Conservation (phyloP, 1,284 basidiomycete genomes). For the Mycosarcoma maydis region DNA sequence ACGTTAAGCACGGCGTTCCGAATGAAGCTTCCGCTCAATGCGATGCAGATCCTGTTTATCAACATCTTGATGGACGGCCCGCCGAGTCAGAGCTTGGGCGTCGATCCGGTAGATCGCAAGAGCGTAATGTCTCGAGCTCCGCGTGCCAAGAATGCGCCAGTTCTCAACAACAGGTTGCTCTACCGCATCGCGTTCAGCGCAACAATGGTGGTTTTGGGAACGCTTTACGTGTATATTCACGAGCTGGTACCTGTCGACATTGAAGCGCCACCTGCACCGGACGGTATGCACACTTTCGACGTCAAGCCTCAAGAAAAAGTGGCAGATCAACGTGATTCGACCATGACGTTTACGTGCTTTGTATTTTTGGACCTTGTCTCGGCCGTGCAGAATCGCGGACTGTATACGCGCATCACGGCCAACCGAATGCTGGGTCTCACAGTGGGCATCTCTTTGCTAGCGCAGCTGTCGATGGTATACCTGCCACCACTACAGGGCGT, state of each 20-base stretch:
- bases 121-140: constrained; percentile 85
- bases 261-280: constrained; percentile 3
- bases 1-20: constrained; percentile 89
- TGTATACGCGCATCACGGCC: constrained; percentile 47
- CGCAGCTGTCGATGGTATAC: constrained; percentile 87
- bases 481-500: constrained; percentile 87
- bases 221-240: constrained; percentile 82
- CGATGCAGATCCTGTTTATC: constrained; percentile 98
- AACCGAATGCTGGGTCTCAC: constrained; percentile 91
- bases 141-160: constrained; percentile 84
- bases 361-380: constrained; percentile 96
- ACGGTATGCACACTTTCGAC: background rate
- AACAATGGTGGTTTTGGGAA: constrained; percentile 86
- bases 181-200: constrained; percentile 88
- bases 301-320: background rate
- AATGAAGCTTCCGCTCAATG: constrained; percentile 89
- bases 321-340: constrained; percentile 45
- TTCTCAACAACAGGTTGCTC: constrained; percentile 80
- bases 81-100: constrained; percentile 92
- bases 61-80: constrained; percentile 99
- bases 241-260: constrained; percentile 70
- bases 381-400: constrained; percentile 89
- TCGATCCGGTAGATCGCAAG: constrained; percentile 90
- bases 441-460: constrained; percentile 82
- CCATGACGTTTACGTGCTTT: constrained; percentile 86